Base-by-base conservation (phyloP, 176 grass and related monocot genomes). In the Aegilops bicornis region DNA sequence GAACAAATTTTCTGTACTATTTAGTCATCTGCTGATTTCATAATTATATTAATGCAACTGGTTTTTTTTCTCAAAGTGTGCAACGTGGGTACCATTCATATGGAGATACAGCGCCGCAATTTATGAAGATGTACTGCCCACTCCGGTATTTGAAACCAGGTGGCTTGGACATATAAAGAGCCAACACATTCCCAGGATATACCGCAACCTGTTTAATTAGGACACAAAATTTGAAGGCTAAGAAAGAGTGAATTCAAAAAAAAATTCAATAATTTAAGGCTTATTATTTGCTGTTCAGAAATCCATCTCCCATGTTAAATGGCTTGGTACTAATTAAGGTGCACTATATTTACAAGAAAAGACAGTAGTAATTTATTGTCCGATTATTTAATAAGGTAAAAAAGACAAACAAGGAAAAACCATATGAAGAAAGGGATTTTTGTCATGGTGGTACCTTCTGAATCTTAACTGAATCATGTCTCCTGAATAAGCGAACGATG, bases 81-180 rank as follows among this genome's bases (percentile, higher is more conserved):
- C 62, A 71, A 40, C 17, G 20, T 37, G 37, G 63, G 24, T 86
- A 98, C 95, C 95, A 98, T 91, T 98, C 90, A 84, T 91, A 98
- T 63, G 95, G 95, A 87, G 95, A 98, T 3, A 98, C 95, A 0
- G 91, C 89, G 43, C 78, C 52, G 30, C 93, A 95, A 35, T 98
- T 98, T 80, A 98, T 80, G 35, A 95, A 95, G 76, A 95, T 93
- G 86, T 98, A 98, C 78, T 98, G 95, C 54, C 95, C 95, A 43
- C 95, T 98, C 3, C 88, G 45, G 40, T 95, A 98, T 86, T 73
- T 93, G 86, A 98, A 98, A 88, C 93, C 93, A 78, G 87, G 80
- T 59, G 95, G 95, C 86, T 98, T 98, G 20, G 95, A 93, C 89
- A 98, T 91, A 69, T 95, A 92, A 45, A 98, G 93, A 69, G 95